Conservation (phyloP, 805 yeast genomes). For the Lachancea thermotolerans region DNA sequence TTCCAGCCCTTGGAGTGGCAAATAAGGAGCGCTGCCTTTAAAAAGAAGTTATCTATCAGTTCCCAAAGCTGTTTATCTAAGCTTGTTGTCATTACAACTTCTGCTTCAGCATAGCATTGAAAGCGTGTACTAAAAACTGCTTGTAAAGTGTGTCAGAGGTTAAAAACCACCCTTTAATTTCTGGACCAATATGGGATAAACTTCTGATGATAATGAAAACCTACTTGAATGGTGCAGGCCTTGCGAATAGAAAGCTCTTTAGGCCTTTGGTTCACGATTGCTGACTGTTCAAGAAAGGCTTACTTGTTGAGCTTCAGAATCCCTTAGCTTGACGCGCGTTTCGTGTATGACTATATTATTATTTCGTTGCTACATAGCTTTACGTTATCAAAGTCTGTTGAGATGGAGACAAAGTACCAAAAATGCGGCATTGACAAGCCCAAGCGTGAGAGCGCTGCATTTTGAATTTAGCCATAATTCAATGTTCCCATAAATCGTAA, state of each 20-base stretch:
- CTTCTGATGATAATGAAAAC: too few relatives aligned
- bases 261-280: neutral
- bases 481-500: constrained; percentile 46
- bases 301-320: neutral
- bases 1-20: constrained; percentile 37
- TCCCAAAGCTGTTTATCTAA: constrained; percentile 22
- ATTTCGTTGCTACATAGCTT: neutral
- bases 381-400: too few relatives aligned
- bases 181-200: too few relatives aligned
- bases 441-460: too few relatives aligned
- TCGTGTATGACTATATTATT: neutral
- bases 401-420: too few relatives aligned
- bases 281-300: neutral
- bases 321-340: neutral
- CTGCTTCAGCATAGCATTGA: neutral
- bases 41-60: constrained; percentile 55
- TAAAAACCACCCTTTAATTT: too few relatives aligned
- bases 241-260: neutral
- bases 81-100: constrained; percentile 4
- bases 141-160: neutral
- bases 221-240: too few relatives aligned
- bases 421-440: too few relatives aligned
- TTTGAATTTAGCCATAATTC: too few relatives aligned
- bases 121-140: neutral
- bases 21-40: constrained; percentile 54